phyloP scores from a whole-genome alignment of 305 asterid genomes.

The Fraxinus xanthoxyloides region DNA sequence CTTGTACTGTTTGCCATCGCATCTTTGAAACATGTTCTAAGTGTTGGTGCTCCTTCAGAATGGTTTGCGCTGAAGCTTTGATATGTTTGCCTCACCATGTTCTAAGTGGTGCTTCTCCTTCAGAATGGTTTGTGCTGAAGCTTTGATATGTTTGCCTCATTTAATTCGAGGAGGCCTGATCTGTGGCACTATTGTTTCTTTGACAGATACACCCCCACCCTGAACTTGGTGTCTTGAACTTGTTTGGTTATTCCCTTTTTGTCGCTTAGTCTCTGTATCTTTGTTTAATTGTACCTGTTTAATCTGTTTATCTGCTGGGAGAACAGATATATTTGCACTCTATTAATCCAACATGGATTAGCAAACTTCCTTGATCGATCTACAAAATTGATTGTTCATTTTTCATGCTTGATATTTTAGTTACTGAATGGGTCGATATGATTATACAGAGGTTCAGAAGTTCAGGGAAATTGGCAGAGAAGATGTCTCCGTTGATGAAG shows the following conservation, averaged over 20 bases:
- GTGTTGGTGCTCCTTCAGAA: background rate
- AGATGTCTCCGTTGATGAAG: conserved; percentile 34
- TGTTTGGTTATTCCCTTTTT: background rate
- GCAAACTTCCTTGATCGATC: background rate
- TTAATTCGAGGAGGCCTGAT: background rate
- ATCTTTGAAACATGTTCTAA: background rate
- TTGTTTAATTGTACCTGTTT: background rate
- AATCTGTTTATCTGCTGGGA: background rate
- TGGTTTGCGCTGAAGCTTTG: background rate
- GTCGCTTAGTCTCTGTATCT: background rate
- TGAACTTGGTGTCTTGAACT: background rate
- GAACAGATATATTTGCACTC: background rate
- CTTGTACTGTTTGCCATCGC: background rate
- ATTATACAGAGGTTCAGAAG: conserved; percentile 60
- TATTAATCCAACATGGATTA: background rate
- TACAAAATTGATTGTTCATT: background rate
- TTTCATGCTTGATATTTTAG: conserved; percentile 3
- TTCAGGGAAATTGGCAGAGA: conserved; percentile 49
- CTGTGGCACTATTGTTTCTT: background rate
- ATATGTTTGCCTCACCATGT: background rate
- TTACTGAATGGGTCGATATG: conserved; percentile 14
- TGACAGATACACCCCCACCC: background rate
- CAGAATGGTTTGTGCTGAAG: background rate
- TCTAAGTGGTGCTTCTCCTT: background rate
- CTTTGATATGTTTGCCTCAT: background rate